Evolutionary conservation across 805 yeast species (phyloP).

Genomic region (Candida vartiovaarae): DNA sequence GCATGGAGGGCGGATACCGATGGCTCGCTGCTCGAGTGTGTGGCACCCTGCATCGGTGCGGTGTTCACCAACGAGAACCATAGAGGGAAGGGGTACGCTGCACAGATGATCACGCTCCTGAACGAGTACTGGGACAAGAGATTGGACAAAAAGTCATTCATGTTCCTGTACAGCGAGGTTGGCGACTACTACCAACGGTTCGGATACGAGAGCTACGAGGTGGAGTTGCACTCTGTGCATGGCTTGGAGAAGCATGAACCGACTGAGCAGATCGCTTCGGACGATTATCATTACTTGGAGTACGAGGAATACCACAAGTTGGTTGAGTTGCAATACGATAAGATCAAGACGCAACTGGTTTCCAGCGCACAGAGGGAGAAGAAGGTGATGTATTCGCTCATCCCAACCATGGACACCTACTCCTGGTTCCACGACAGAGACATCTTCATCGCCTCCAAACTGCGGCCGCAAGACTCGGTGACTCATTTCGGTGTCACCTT

Average conservation of each 20-base stretch:
- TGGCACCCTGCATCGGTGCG: constrained; percentile 46
- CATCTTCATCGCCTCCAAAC: constrained; percentile 26
- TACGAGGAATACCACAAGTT: constrained; percentile 27
- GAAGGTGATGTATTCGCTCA: constrained; percentile 23
- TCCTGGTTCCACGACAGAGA: constrained; percentile 40
- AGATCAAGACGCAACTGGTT: constrained; percentile 16
- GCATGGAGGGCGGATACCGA: constrained; percentile 26
- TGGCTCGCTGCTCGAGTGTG: constrained; percentile 24
- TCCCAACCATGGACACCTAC: constrained; percentile 31
- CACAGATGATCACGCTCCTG: constrained; percentile 34
- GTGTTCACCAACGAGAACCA: constrained; percentile 44
- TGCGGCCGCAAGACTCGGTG: constrained; percentile 12
- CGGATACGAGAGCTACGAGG: constrained; percentile 45
- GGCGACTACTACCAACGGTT: constrained; percentile 58
- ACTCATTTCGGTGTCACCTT: constrained; percentile 26
- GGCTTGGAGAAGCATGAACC: constrained; percentile 12
- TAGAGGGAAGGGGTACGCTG: constrained; percentile 53
- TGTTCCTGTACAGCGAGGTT: constrained; percentile 63
- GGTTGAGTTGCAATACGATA: constrained; percentile 22
- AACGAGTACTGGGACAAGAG: constrained; percentile 28
- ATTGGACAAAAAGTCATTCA: constrained; percentile 26
- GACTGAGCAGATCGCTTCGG: neutral
- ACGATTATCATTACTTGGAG: constrained; percentile 21
- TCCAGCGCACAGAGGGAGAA: constrained; percentile 13
- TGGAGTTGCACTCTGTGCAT: constrained; percentile 28